Percentiles rank a stretch among this genome's conserved stretches.
These are phyloP conservation scores for Diaporthe velutina DNA, from an alignment of 2,329 filamentous ascomycete species.

Conservation along the genomic window DNA sequence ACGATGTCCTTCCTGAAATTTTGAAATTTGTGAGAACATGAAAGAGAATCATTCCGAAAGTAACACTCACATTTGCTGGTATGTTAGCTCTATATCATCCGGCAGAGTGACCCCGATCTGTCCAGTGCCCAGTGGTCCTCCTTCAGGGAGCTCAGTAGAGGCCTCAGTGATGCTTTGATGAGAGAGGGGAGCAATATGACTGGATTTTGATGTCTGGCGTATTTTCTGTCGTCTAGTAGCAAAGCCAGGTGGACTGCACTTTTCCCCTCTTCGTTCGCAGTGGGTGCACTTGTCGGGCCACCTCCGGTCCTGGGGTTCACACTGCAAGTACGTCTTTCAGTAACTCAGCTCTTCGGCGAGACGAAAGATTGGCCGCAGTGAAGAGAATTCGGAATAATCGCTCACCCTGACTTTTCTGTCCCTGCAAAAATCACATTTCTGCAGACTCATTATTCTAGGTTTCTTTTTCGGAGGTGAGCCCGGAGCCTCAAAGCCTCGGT, in stretches of 20 bases:
- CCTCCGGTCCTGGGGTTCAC: neutral
- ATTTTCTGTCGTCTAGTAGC: neutral
- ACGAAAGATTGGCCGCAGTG: neutral
- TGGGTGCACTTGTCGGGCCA: neutral
- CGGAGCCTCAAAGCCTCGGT: too few species aligned
- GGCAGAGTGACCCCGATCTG: neutral
- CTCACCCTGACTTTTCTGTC: neutral
- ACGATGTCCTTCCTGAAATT: neutral
- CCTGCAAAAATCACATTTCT: neutral
- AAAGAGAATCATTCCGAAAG: rapidly evolving
- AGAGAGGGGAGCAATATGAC: too few species aligned
- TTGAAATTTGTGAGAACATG: neutral
- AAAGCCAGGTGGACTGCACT: neutral
- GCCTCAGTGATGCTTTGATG: neutral
- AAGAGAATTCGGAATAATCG: neutral
- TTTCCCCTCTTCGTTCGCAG: neutral
- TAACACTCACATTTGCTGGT: neutral
- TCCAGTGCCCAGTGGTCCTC: neutral
- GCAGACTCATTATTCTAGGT: neutral
- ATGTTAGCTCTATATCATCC: neutral
- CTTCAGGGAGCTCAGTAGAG: neutral
- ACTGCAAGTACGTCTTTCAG: neutral
- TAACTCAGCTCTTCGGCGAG: neutral
- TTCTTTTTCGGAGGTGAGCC: neutral
- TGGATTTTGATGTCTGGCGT: neutral